Evolutionary conservation across 208 protist species (phyloP).

Genomic region (Phytomonas sp.): DNA sequence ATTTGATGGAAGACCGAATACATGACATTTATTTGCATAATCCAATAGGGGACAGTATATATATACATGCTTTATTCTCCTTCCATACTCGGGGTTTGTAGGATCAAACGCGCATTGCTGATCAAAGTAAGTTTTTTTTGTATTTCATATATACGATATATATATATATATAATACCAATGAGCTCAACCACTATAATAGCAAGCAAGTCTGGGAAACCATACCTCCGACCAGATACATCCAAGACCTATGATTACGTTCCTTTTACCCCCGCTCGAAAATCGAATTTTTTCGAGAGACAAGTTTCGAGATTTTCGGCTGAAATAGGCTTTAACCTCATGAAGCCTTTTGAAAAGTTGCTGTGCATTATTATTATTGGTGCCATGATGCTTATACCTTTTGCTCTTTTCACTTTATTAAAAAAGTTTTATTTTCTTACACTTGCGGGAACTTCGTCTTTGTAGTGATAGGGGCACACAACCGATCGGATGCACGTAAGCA

Average conservation of each 20-base stretch:
- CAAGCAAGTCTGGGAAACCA: constrained; percentile 19
- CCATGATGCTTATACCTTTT: constrained; percentile 2
- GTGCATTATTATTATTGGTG: neutral
- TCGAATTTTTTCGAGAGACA: constrained; percentile 1
- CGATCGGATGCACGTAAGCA: neutral
- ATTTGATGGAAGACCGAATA: neutral
- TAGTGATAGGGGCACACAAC: neutral
- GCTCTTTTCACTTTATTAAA: constrained; percentile 7
- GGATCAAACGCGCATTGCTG: neutral
- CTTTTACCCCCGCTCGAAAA: constrained; percentile 3
- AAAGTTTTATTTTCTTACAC: neutral
- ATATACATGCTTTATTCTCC: constrained; percentile 6
- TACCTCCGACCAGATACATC: constrained; percentile 67
- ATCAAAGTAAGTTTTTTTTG: constrained; percentile 6
- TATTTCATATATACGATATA: constrained; percentile 10
- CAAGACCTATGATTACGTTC: constrained; percentile 63
- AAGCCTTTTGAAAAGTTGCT: neutral
- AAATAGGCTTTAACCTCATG: constrained; percentile 1
- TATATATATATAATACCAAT: neutral
- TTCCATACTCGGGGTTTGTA: neutral
- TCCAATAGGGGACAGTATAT: neutral
- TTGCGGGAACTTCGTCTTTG: neutral
- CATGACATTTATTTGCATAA: constrained; percentile 2
- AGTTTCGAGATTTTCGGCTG: neutral
- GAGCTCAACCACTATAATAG: constrained; percentile 16